phyloP scores from a whole-genome alignment of 345 rosid species.

The Xanthoceras sorbifolium region DNA sequence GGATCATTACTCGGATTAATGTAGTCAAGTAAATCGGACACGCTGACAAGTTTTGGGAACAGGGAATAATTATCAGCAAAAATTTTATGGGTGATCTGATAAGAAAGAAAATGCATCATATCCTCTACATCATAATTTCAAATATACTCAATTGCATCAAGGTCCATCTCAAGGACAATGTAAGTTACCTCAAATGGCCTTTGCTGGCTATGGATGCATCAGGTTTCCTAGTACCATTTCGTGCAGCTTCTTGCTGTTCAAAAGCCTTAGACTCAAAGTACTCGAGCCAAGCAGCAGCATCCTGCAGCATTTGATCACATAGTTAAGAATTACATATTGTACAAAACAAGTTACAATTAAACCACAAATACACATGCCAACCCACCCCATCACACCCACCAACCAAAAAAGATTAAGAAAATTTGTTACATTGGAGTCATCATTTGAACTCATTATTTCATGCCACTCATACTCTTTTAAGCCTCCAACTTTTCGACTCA shows the following conservation, averaged over 20 bases:
- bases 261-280: slow-evolving; percentile 97
- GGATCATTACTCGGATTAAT: slow-evolving; percentile 82
- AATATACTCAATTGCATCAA: slow-evolving; percentile 6
- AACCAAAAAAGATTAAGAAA: neutral
- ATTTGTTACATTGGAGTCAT: neutral
- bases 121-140: neutral
- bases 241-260: slow-evolving; percentile 98
- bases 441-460: slow-evolving; percentile 1
- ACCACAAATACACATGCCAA: neutral
- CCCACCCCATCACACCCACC: neutral
- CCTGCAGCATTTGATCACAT: slow-evolving; percentile 55
- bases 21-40: slow-evolving; percentile 94
- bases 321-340: neutral
- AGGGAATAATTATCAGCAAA: slow-evolving; percentile 22
- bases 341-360: neutral
- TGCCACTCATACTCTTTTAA: neutral
- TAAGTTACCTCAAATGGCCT: slow-evolving; percentile 89
- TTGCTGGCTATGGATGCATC: slow-evolving; percentile 99
- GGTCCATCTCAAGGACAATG: slow-evolving; percentile 1
- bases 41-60: slow-evolving; percentile 54
- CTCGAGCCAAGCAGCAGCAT: slow-evolving; percentile 99
- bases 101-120: slow-evolving; percentile 10
- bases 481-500: slow-evolving; percentile 1
- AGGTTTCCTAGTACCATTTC: slow-evolving; percentile 95
- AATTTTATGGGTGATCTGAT: neutral